Conservation (phyloP, 208 protist genomes). For the Crithidia fasciculata region DNA sequence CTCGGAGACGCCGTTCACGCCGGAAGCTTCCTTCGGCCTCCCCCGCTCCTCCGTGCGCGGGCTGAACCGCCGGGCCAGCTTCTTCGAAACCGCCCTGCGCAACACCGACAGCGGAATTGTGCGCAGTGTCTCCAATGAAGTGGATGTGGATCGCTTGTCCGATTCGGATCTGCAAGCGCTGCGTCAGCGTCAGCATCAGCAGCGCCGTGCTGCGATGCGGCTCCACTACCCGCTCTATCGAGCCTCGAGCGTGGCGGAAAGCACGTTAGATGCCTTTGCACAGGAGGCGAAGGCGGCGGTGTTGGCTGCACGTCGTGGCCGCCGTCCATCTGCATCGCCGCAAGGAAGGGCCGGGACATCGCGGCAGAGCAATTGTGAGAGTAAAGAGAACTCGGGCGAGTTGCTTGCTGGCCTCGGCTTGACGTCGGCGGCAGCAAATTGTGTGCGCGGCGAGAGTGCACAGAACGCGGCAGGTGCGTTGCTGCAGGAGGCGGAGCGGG, state of each 20-base stretch:
- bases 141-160: slow-evolving; percentile 12
- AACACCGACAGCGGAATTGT: slow-evolving; percentile 12
- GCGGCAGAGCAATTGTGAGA: neutral
- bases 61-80: slow-evolving; percentile 22
- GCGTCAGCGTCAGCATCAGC: slow-evolving; percentile 14
- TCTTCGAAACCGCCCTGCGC: slow-evolving; percentile 35
- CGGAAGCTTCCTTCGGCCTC: neutral
- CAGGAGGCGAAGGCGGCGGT: slow-evolving; percentile 21
- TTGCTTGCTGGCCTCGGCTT: slow-evolving; percentile 4
- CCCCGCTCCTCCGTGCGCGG: slow-evolving; percentile 6
- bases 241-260: slow-evolving; percentile 75
- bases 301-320: neutral
- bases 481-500: slow-evolving; percentile 51
- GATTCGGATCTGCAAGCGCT: slow-evolving; percentile 16
- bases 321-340: neutral
- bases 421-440: neutral
- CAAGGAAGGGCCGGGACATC: no score
- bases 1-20: neutral
- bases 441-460: neutral
- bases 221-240: slow-evolving; percentile 65
- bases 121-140: neutral
- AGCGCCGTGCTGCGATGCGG: slow-evolving; percentile 19
- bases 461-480: neutral
- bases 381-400: neutral
- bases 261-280: slow-evolving; percentile 54